phyloP scores from a whole-genome alignment of 169 alveolate species.

The Ichthyophthirius multifiliis region DNA sequence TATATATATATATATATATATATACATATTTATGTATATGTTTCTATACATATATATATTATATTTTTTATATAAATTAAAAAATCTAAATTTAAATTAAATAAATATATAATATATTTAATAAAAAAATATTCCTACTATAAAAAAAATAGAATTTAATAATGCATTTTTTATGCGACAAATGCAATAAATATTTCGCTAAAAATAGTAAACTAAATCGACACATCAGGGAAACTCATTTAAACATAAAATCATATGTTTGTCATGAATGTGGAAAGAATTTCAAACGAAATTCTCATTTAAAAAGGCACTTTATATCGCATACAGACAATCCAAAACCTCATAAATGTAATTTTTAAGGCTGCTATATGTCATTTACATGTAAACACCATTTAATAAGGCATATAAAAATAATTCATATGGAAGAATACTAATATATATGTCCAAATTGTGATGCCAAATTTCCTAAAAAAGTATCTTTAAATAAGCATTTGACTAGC shows the following conservation, averaged over 20 bases:
- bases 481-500: constrained; percentile 15
- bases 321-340: constrained; percentile 49
- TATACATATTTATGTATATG: too few relatives aligned
- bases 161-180: background rate
- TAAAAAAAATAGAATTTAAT: too few relatives aligned
- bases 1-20: too few relatives aligned
- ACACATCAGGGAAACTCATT: constrained; percentile 45
- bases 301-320: constrained; percentile 54
- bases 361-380: constrained; percentile 23
- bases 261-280: constrained; percentile 53
- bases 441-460: constrained; percentile 17
- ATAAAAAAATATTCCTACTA: too few relatives aligned
- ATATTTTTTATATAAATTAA: too few relatives aligned
- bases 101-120: too few relatives aligned
- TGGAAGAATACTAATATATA: background rate
- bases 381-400: constrained; percentile 42
- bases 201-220: constrained; percentile 30
- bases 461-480: constrained; percentile 11
- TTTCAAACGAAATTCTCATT: constrained; percentile 54
- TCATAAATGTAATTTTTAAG: constrained; percentile 45
- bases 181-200: constrained; percentile 22
- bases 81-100: too few relatives aligned
- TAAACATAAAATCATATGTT: constrained; percentile 36
- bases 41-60: too few relatives aligned
- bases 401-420: constrained; percentile 30